A percentile compares a stretch with the other conserved stretches of the same genome.
Evolutionary conservation across 1,284 basidiomycete species (phyloP).

Genomic region (Ganoderma meredithae): DNA sequence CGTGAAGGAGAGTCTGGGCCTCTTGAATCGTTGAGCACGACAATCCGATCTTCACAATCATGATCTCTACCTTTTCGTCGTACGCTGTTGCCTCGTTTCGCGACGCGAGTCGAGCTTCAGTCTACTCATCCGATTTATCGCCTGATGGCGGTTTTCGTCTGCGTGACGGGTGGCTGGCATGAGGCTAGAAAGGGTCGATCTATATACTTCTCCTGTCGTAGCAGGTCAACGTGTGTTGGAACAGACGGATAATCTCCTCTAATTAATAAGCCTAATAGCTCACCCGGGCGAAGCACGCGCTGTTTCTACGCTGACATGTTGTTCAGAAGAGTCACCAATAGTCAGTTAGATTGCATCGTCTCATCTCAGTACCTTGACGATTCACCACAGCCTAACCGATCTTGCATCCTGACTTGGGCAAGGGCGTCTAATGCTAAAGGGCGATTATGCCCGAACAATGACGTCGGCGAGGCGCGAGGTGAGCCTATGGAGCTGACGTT

Average conservation of each 20-base stretch:
- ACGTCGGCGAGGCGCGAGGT: slow-evolving; percentile 10
- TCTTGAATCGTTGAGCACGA: background rate
- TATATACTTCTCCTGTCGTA: background rate
- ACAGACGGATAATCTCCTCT: background rate
- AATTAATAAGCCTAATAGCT: too few relatives aligned
- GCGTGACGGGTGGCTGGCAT: background rate
- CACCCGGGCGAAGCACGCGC: background rate
- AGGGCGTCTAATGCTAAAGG: background rate
- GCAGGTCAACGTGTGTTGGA: background rate
- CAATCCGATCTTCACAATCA: background rate
- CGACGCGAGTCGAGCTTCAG: background rate
- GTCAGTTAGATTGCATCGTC: background rate
- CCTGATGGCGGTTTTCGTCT: background rate
- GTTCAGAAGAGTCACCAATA: background rate
- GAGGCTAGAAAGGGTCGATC: slow-evolving; percentile 3
- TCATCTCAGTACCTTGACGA: background rate
- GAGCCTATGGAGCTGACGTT: background rate
- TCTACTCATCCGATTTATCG: background rate
- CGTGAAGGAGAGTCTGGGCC: background rate
- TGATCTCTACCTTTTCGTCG: background rate
- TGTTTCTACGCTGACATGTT: background rate
- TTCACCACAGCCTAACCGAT: background rate
- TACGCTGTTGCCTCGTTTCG: background rate
- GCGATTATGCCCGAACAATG: slow-evolving; percentile 15
- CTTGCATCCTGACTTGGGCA: background rate